Percentiles rank a stretch among this genome's conserved stretches.
phyloP scores from a whole-genome alignment of 148 eudicot species.

The Camellia granthamiana region DNA sequence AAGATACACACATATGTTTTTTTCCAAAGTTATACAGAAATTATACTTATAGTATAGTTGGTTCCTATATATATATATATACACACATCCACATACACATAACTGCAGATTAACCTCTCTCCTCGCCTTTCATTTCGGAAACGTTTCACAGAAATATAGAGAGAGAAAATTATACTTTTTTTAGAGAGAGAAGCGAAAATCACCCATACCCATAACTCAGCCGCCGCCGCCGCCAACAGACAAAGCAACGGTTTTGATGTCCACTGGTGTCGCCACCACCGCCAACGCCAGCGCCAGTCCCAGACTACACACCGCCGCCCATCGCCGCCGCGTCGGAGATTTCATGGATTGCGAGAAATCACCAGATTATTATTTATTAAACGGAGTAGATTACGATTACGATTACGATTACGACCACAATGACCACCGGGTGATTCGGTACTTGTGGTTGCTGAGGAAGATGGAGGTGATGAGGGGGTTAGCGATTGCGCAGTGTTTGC shows the following conservation, averaged over 20 bases:
- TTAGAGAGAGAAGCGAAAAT: too few relatives aligned
- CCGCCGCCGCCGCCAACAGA: too few relatives aligned
- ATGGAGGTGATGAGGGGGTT: slow-evolving; percentile 4
- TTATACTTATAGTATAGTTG: too few relatives aligned
- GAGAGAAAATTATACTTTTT: too few relatives aligned
- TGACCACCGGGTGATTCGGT: slow-evolving; percentile 10
- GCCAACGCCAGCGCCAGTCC: slow-evolving; percentile 23
- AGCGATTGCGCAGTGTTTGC: slow-evolving; percentile 15
- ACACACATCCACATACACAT: too few relatives aligned
- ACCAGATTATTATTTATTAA: not conserved
- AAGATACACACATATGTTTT: too few relatives aligned
- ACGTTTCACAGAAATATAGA: too few relatives aligned
- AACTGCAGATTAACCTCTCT: too few relatives aligned
- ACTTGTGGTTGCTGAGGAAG: slow-evolving; percentile 14
- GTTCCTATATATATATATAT: too few relatives aligned
- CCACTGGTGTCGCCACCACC: slow-evolving; percentile 31
- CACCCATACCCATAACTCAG: too few relatives aligned
- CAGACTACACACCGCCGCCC: slow-evolving; percentile 25
- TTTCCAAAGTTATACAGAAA: too few relatives aligned
- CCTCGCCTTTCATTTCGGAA: too few relatives aligned
- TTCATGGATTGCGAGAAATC: slow-evolving; percentile 14
- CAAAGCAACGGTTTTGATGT: slow-evolving; percentile 15
- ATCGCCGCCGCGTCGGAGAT: slow-evolving; percentile 46
- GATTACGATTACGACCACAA: not conserved
- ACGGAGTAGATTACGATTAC: not conserved